Evolutionary conservation across 148 eudicot species (phyloP).

Genomic region (Dianthus caryophyllus): DNA sequence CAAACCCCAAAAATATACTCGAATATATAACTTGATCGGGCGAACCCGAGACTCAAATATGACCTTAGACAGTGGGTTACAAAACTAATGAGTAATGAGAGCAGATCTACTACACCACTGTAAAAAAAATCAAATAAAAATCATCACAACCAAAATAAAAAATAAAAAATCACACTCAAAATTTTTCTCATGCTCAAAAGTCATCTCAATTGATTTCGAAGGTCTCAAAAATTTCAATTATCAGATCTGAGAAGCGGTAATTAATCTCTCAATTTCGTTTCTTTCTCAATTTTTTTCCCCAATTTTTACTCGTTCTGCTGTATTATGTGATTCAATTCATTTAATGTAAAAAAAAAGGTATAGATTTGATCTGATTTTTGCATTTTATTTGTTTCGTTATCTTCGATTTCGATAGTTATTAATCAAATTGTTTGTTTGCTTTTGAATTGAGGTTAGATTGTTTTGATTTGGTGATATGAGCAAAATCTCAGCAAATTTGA

Average conservation of each 20-base stretch:
- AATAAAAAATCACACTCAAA: background rate
- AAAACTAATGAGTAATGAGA: background rate
- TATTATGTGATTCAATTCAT: background rate
- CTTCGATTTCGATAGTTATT: constrained; percentile 1
- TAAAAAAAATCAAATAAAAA: background rate
- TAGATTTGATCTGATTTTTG: constrained; percentile 3
- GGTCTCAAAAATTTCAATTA: background rate
- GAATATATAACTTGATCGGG: too few species aligned
- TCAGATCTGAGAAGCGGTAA: constrained; percentile 31
- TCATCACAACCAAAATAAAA: background rate
- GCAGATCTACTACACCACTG: constrained; percentile 21
- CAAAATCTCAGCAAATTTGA: background rate
- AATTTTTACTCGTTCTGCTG: background rate
- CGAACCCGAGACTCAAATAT: too few species aligned
- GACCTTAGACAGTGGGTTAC: too few species aligned
- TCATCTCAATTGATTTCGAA: constrained; percentile 25
- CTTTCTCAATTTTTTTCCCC: background rate
- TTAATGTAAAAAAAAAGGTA: background rate
- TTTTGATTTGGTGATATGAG: background rate
- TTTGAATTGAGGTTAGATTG: constrained; percentile 15
- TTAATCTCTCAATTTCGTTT: background rate
- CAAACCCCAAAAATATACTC: too few species aligned
- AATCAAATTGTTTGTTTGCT: background rate
- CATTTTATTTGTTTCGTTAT: background rate
- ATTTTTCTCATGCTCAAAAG: background rate